Evolutionary conservation across 2,329 filamentous ascomycete genomes (phyloP).

Genomic region (Microsporum audouinii): DNA sequence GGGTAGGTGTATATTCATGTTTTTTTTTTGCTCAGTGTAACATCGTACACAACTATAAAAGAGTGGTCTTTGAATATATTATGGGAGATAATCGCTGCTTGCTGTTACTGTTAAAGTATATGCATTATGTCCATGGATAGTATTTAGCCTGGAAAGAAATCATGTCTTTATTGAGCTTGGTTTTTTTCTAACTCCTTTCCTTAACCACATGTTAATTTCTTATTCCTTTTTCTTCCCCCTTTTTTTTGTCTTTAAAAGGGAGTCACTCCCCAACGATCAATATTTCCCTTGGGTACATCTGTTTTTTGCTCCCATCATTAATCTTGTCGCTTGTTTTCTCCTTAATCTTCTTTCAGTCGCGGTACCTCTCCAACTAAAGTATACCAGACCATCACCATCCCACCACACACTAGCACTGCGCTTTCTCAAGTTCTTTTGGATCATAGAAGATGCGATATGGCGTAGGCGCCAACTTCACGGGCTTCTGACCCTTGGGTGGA

Average conservation of each 20-base stretch:
- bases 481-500: slow-evolving; percentile 15
- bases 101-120: not conserved
- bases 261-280: not conserved
- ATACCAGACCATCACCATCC: not conserved
- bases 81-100: not conserved
- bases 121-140: not conserved
- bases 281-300: not conserved
- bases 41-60: not conserved
- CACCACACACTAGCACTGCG: not conserved
- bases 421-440: not conserved
- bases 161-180: not conserved
- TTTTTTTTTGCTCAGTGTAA: not conserved
- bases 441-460: slow-evolving; percentile 1
- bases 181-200: not conserved
- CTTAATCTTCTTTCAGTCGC: not conserved
- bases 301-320: not conserved
- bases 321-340: not conserved
- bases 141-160: not conserved
- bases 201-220: not conserved
- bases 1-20: not conserved
- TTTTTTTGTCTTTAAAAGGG: not conserved
- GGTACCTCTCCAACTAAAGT: not conserved
- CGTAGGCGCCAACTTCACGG: not conserved
- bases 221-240: not conserved
- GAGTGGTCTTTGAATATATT: not conserved